phyloP scores from a whole-genome alignment of 2,329 filamentous ascomycete genomes.

The Exophiala xenobiotica region DNA sequence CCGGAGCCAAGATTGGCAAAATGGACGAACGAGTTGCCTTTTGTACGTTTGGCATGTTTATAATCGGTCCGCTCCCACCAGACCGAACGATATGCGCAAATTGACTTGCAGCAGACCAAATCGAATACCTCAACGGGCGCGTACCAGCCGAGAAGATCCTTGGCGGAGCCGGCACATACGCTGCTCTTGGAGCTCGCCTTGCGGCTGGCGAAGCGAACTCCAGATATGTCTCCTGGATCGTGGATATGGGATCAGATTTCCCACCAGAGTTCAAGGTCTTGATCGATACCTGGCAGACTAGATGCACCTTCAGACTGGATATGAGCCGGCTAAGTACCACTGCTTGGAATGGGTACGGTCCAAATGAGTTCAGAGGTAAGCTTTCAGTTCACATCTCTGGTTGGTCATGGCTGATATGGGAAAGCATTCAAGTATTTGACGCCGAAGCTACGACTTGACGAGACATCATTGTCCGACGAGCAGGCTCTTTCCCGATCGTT shows the following conservation, averaged over 20 bases:
- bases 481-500: constrained; percentile 74
- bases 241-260: constrained; percentile 88
- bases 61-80: constrained; percentile 51
- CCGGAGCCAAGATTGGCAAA: too few species aligned
- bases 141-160: constrained; percentile 71
- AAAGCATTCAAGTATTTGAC: constrained; percentile 85
- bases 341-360: constrained; percentile 87
- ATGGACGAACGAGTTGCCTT: constrained; percentile 37
- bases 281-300: constrained; percentile 74
- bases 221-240: constrained; percentile 77
- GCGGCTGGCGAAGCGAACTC: constrained; percentile 71
- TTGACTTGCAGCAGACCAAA: constrained; percentile 66
- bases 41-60: constrained; percentile 63
- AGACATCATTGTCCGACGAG: constrained; percentile 63
- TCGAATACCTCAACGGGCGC: constrained; percentile 73
- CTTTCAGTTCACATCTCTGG: constrained; percentile 18
- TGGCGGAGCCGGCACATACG: constrained; percentile 87
- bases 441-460: constrained; percentile 77
- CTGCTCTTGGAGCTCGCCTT: constrained; percentile 82
- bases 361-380: constrained; percentile 61
- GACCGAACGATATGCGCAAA: too few species aligned
- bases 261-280: constrained; percentile 62
- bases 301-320: constrained; percentile 66
- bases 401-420: constrained; percentile 24
- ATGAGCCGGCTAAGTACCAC: constrained; percentile 73